Evolutionary conservation across 345 rosid genomes (phyloP), one percentile per base, ranked within the genome.

Genomic region (Draba incana): DNA sequence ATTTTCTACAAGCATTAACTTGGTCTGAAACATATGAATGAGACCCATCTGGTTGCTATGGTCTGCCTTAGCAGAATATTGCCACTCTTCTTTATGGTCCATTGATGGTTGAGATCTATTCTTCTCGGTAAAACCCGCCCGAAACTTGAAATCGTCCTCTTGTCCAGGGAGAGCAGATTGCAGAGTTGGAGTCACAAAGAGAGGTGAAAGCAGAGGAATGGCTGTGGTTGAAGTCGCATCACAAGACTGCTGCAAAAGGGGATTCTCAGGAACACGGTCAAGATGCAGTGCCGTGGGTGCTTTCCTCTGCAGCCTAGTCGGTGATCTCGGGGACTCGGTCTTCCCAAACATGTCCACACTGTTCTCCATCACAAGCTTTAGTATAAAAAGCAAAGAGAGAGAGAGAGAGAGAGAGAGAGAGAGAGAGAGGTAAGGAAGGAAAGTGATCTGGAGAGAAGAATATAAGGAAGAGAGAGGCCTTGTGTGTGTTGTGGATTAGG

Each of bases 181-280:
- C 5, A 69, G 48, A 6, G 30, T 67, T 2, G 85, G 88, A 5
- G 82, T 70, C 7, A 56, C 41, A 60, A 61, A 43, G 24, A 84
- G 84, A 39, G 92, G 89, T 13, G 89, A 81, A 4, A 83, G 79
- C 46, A 88, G 62, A 6, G 89, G 88, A 55, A 88, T 86, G n/a
- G 85, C 75, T 28, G 68, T 23, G 7, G 61, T 15, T 27, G 53
- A 49, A 14, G 47, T 65, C 2, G 9, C 46, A 10, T 33, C 53
- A 64, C 45, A 16, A 56, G 70, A 45, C 25, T 72, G 59, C 16
- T 72, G 52, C 30, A n/a, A 41, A 45, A 63, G 12, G 30, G 70
- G 23, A 20, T 57, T 69, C 1, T 20, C 4, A 0, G 52, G 51
- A 27, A 66, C 33, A 13, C 50, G 52, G 52, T 77, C 76, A 20